phyloP scores from a whole-genome alignment of 2,329 filamentous ascomycete species.

The Reticulascus tulasneorum region DNA sequence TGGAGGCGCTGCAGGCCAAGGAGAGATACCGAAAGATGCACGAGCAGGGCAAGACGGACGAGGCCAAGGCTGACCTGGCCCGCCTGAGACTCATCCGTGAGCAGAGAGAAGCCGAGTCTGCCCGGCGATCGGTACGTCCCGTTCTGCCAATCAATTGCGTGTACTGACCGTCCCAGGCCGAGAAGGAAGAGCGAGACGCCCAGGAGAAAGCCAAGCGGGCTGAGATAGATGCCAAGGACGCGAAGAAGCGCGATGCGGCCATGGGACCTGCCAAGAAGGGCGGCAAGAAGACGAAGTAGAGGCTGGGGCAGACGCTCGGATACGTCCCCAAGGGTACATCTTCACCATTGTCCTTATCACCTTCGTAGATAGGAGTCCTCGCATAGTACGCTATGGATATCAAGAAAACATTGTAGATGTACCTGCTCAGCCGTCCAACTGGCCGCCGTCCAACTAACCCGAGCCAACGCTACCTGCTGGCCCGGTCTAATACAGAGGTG shows the following conservation, averaged over 20 bases:
- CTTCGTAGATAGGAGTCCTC: too few species aligned
- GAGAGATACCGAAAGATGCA: conserved; percentile 90
- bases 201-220: conserved; percentile 43
- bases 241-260: conserved; percentile 51
- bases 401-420: too few species aligned
- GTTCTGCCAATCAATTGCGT: background rate
- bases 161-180: conserved; percentile 37
- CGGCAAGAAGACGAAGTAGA: conserved; percentile 40
- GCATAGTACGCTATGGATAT: too few species aligned
- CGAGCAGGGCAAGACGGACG: conserved; percentile 92
- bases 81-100: conserved; percentile 78
- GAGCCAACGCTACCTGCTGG: too few species aligned
- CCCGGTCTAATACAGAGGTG: conserved; percentile 21
- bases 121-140: conserved; percentile 67
- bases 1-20: conserved; percentile 83
- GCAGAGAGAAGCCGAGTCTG: conserved; percentile 79
- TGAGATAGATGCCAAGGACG: conserved; percentile 52
- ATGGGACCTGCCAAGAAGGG: conserved; percentile 42
- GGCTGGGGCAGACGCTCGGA: too few species aligned
- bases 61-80: conserved; percentile 85
- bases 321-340: too few species aligned
- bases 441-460: too few species aligned
- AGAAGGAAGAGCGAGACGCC: conserved; percentile 54
- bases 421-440: too few species aligned
- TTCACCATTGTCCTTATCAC: too few species aligned